These are phyloP conservation scores for Arabidopsis hybrid DNA, from an alignment of 441 rosid species.

Conservation along the genomic window DNA sequence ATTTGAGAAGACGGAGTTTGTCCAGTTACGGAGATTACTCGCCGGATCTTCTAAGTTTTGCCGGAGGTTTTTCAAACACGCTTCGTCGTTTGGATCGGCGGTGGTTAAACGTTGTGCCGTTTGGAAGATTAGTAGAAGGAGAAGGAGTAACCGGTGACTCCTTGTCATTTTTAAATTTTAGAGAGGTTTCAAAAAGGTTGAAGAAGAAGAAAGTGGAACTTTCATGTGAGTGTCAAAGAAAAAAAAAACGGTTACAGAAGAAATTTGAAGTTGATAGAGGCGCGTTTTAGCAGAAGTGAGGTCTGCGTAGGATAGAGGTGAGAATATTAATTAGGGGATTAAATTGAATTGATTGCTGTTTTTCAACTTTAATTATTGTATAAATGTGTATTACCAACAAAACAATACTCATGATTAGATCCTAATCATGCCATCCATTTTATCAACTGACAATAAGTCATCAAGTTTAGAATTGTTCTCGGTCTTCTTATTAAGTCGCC, in stretches of 20 bases:
- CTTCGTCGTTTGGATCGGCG: constrained; percentile 89
- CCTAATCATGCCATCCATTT: constrained; percentile 42
- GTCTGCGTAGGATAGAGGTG: constrained; percentile 26
- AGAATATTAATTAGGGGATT: not conserved
- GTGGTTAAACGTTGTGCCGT: constrained; percentile 41
- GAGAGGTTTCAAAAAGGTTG: constrained; percentile 11
- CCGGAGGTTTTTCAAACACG: constrained; percentile 72
- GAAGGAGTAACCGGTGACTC: constrained; percentile 46
- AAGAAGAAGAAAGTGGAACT: constrained; percentile 25
- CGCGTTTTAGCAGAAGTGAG: constrained; percentile 15
- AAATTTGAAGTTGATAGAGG: constrained; percentile 19
- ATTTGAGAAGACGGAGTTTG: constrained; percentile 58
- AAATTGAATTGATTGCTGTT: constrained; percentile 13
- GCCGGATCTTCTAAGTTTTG: constrained; percentile 68
- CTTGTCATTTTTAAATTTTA: constrained; percentile 32
- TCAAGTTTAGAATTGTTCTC: constrained; percentile 11
- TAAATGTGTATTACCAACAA: not conserved
- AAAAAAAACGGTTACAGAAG: constrained; percentile 19
- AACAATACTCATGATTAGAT: constrained; percentile 23
- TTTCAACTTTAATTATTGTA: constrained; percentile 34
- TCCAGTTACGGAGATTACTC: constrained; percentile 82
- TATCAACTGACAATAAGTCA: not conserved
- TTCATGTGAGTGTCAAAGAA: constrained; percentile 26
- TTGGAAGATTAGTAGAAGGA: constrained; percentile 45
- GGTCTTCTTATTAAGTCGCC: constrained; percentile 1